phyloP scores from a whole-genome alignment of 2,329 filamentous ascomycete species.

The Thelonectria discophora region DNA sequence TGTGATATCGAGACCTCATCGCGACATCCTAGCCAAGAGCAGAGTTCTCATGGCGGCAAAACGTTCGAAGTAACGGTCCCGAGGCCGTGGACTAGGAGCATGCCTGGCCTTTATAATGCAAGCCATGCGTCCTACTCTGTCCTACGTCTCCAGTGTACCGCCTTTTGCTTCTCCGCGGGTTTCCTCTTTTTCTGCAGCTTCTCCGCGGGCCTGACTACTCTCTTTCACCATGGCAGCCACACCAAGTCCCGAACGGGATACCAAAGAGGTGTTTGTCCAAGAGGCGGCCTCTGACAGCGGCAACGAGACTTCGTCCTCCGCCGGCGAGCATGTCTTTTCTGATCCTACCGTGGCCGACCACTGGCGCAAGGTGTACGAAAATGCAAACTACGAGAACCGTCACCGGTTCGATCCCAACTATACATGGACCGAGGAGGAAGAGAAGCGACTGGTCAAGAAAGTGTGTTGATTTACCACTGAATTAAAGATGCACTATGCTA shows the following conservation, averaged over 20 bases:
- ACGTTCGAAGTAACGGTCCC: neutral
- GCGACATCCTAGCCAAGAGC: constrained; percentile 34
- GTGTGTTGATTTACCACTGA: constrained; percentile 35
- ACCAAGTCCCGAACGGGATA: constrained; percentile 21
- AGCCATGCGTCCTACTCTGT: constrained; percentile 26
- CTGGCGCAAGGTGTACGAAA: constrained; percentile 63
- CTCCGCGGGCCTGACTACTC: constrained; percentile 22
- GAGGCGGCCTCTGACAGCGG: constrained; percentile 35
- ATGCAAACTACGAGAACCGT: constrained; percentile 65
- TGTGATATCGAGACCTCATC: constrained; percentile 38
- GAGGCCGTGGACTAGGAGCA: neutral
- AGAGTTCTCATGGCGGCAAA: constrained; percentile 3
- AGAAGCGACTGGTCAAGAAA: constrained; percentile 56
- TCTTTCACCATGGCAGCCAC: constrained; percentile 27
- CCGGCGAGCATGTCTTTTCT: constrained; percentile 55
- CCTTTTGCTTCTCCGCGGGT: neutral
- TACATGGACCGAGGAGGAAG: constrained; percentile 58
- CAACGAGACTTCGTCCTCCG: constrained; percentile 34
- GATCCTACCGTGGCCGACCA: constrained; percentile 62
- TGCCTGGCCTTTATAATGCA: constrained; percentile 36
- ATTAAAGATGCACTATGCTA: constrained; percentile 17
- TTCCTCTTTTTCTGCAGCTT: constrained; percentile 2
- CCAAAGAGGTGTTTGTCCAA: constrained; percentile 24
- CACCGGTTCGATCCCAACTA: constrained; percentile 63
- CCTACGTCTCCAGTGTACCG: constrained; percentile 32